Conservation (phyloP, 805 yeast genomes). For the Candida succiphila region DNA sequence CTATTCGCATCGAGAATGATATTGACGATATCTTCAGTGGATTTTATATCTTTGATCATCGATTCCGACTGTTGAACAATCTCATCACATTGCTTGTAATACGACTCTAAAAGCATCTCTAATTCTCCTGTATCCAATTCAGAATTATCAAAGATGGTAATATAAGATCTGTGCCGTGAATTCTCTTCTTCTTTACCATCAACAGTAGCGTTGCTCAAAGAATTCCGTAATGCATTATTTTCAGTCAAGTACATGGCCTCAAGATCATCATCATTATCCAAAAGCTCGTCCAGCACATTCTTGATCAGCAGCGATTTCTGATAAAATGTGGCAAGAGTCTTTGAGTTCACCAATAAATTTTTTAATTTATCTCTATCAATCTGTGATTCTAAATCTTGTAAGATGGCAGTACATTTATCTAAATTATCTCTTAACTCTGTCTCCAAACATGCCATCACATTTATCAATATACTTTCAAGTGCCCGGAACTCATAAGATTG, state of each 20-base stretch:
- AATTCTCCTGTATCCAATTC: constrained; percentile 46
- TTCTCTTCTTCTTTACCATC: not conserved
- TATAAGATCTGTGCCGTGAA: constrained; percentile 1
- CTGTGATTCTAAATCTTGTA: constrained; percentile 66
- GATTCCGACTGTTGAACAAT: constrained; percentile 87
- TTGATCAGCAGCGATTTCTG: constrained; percentile 71
- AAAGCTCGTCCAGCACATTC: constrained; percentile 70
- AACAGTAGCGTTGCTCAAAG: constrained; percentile 1
- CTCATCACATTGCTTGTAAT: constrained; percentile 88
- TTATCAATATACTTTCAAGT: constrained; percentile 70
- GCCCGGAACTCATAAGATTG: constrained; percentile 75
- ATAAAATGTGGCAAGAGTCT: constrained; percentile 58
- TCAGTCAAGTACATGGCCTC: constrained; percentile 68
- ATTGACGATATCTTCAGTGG: constrained; percentile 89
- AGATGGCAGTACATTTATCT: constrained; percentile 47
- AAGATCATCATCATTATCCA: constrained; percentile 82
- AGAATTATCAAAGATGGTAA: constrained; percentile 2
- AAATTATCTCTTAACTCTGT: constrained; percentile 58
- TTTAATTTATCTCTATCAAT: constrained; percentile 68
- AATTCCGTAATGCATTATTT: constrained; percentile 11
- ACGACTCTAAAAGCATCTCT: constrained; percentile 81
- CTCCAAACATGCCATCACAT: constrained; percentile 72
- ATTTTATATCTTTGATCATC: constrained; percentile 69
- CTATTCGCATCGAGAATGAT: constrained; percentile 87
- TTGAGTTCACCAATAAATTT: constrained; percentile 65